Evolutionary conservation across 495 filamentous ascomycete species (phyloP).

Genomic region (Annulohypoxylon maeteangense): DNA sequence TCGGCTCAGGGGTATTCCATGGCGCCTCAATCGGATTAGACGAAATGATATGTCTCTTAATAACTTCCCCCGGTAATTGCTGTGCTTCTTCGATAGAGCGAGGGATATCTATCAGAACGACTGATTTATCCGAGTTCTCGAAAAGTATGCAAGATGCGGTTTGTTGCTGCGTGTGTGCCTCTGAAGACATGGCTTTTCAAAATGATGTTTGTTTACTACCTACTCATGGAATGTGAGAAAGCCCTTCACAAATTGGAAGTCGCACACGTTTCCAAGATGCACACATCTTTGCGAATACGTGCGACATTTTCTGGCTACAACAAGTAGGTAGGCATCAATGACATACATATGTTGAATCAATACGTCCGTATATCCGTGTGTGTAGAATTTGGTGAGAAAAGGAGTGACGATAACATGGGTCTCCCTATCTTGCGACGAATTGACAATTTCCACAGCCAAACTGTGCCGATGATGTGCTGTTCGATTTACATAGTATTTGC

Average conservation of each 20-base stretch:
- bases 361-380: background rate
- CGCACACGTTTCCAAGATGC: background rate
- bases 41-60: conserved; percentile 50
- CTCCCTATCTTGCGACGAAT: background rate
- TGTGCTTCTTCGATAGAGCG: conserved; percentile 60
- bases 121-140: conserved; percentile 49
- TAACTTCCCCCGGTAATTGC: conserved; percentile 44
- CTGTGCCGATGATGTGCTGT: conserved; percentile 9
- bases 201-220: conserved; percentile 4
- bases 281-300: background rate
- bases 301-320: background rate
- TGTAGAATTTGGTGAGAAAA: background rate
- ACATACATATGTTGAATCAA: background rate
- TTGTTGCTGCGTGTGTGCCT: background rate
- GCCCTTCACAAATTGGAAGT: background rate
- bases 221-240: conserved; percentile 11
- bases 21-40: conserved; percentile 49
- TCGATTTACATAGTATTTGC: conserved; percentile 4
- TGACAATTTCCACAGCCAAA: conserved; percentile 17
- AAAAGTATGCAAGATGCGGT: conserved; percentile 53
- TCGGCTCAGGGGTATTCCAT: conserved; percentile 59
- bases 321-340: background rate
- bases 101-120: conserved; percentile 57
- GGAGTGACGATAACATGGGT: background rate
- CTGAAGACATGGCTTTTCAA: conserved; percentile 14